Base-by-base conservation (phyloP, 2,329 filamentous ascomycete genomes). In the Sporothrix brasiliensis region DNA sequence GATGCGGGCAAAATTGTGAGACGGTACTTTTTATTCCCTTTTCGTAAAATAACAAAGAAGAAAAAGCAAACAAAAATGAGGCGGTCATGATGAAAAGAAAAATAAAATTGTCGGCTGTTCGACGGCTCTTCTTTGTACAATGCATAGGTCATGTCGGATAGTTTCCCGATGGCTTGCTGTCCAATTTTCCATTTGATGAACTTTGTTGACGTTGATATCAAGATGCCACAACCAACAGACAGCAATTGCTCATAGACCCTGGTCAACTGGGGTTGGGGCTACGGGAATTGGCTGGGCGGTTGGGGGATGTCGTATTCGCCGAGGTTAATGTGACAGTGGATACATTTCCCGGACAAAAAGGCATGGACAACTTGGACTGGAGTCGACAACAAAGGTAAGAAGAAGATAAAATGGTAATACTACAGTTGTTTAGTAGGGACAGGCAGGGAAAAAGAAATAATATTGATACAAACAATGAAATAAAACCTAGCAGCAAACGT, bases 291-390 rank as follows among this genome's bases (percentile, higher is more conserved):
- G n/a, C 16, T 65, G 60, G 6, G 60, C 56, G 56, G 56, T n/a
- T 61, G 56, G 56, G 56, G 56, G 27, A 61, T 61, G 58, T 61
- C 58, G 58, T 61, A 27, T 65, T 65, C 61, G 41, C 61, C 61
- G 61, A 65, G 61, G 61, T 50, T 34, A 49, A 27, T 5, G 24
- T 53, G 6, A 6, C 52, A 14, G 41, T 27, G 21, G 11, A 61
- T n/a, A 41, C 30, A 41, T 24, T n/a, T 7, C n/a, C 16, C 21
- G 49, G 53, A 54, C 27, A 34, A 7, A 19, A 56, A 56, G 16
- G 34, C 14, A 41, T 34, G 14, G 39, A 19, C 39, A 27, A 34
- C 53, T 19, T 30, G 27, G 27, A 34, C 53, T 16, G 9, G 27
- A 7, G 4, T 27, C 27, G 27, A 30, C 16, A 60, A 41, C n/a